Percentiles rank a stretch among this genome's conserved stretches.
Evolutionary conservation across 23 red algal species (phyloP).

Genomic region (Gracilariopsis chorda): DNA sequence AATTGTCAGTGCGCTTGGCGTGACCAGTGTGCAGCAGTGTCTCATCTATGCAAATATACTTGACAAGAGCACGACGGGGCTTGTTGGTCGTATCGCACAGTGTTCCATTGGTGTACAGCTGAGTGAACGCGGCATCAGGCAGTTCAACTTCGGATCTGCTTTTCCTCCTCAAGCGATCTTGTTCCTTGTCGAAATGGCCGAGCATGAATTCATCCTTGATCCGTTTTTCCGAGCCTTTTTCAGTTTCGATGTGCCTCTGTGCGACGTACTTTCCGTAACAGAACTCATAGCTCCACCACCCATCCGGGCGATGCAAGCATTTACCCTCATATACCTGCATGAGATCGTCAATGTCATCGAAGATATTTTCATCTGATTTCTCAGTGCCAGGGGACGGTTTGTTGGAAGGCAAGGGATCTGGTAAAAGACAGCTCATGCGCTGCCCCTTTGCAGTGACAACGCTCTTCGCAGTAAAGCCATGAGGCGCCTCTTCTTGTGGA

Average conservation of each 20-base stretch:
- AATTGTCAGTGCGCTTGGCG: background rate
- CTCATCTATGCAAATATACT: conserved; percentile 73
- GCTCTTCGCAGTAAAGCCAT: conserved; percentile 14
- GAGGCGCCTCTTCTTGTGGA: background rate
- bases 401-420: conserved; percentile 1
- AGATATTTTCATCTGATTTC: background rate
- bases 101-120: conserved; percentile 73
- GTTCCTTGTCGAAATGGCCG: conserved; percentile 43
- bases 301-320: conserved; percentile 51
- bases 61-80: conserved; percentile 59
- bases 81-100: conserved; percentile 65
- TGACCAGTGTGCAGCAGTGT: background rate
- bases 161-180: conserved; percentile 12
- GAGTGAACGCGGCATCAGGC: conserved; percentile 46
- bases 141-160: conserved; percentile 1
- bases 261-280: conserved; percentile 68
- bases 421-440: conserved; percentile 53
- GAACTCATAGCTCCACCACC: conserved; percentile 91
- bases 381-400: background rate
- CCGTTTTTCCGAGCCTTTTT: background rate
- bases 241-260: conserved; percentile 48
- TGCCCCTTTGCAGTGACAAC: conserved; percentile 52
- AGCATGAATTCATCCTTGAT: conserved; percentile 28
- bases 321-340: conserved; percentile 38
- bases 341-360: conserved; percentile 62